These are phyloP conservation scores for Hypsizygus ulmarius DNA, from an alignment of 1,284 basidiomycete genomes.

Conservation along the genomic window DNA sequence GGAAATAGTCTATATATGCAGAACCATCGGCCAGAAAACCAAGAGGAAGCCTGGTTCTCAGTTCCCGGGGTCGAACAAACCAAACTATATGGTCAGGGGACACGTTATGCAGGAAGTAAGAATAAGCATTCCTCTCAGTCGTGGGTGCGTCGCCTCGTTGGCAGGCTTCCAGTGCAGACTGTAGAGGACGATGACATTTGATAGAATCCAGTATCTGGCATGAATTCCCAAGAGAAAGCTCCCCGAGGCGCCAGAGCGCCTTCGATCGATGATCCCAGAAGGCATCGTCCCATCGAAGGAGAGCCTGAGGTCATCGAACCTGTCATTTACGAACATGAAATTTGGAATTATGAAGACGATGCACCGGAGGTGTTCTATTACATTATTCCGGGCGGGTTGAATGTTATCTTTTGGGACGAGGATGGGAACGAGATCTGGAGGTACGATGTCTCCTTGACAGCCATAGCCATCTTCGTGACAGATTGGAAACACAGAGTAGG, in stretches of 20 bases:
- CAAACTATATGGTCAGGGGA: no score
- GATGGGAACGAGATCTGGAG: slow-evolving; percentile 63
- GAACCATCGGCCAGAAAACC: not conserved
- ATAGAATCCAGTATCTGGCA: no score
- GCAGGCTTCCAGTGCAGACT: no score
- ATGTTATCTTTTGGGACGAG: slow-evolving; percentile 68
- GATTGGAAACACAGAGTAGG: slow-evolving; percentile 42
- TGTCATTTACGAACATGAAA: slow-evolving; percentile 24
- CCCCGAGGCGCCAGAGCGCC: no score
- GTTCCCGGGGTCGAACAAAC: not conserved
- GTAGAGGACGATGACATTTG: no score
- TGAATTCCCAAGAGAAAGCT: no score
- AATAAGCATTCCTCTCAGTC: no score
- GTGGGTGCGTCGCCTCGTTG: no score
- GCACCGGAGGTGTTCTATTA: slow-evolving; percentile 49
- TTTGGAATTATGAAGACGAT: slow-evolving; percentile 25
- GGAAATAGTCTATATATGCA: no score
- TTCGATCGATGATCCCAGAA: not conserved
- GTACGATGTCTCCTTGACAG: slow-evolving; percentile 31
- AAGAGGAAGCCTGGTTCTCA: not conserved
- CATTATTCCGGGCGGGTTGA: slow-evolving; percentile 61
- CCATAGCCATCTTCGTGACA: slow-evolving; percentile 22
- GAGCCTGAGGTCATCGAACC: slow-evolving; percentile 22
- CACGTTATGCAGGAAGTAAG: no score
- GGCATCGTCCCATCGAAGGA: not conserved